Evolutionary conservation across 2,329 filamentous ascomycete species (phyloP).

Genomic region (Aspergillus sp.): DNA sequence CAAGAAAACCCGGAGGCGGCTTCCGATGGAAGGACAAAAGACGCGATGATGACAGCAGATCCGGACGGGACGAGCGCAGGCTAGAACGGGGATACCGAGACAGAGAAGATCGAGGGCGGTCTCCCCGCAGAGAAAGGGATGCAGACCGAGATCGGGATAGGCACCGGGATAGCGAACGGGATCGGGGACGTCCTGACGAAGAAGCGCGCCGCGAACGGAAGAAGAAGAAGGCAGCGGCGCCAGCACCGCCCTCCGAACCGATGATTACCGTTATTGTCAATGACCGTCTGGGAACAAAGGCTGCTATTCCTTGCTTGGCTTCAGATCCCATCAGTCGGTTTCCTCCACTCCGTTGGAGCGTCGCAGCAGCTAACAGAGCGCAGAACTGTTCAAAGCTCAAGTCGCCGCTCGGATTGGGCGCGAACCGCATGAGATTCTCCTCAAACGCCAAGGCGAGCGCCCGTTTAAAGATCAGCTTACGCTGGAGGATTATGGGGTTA

Average conservation of each 20-base stretch:
- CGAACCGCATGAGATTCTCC: conserved; percentile 79
- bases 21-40: conserved; percentile 44
- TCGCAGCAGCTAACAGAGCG: conserved; percentile 3
- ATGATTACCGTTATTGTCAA: conserved; percentile 95
- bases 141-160: conserved; percentile 16
- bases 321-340: conserved; percentile 62
- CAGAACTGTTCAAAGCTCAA: conserved; percentile 75
- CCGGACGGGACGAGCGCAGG: conserved; percentile 36
- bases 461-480: conserved; percentile 89
- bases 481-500: conserved; percentile 86
- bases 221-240: conserved; percentile 30
- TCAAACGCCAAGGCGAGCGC: conserved; percentile 84
- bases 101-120: conserved; percentile 21
- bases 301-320: conserved; percentile 79
- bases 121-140: conserved; percentile 31
- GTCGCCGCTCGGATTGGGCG: conserved; percentile 83
- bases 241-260: conserved; percentile 49
- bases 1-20: conserved; percentile 33
- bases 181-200: conserved; percentile 18
- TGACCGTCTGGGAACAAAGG: conserved; percentile 91
- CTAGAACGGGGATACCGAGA: conserved; percentile 46
- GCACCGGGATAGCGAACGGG: conserved; percentile 10
- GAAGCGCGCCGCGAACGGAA: conserved; percentile 25
- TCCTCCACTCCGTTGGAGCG: neutral
- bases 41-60: conserved; percentile 36